phyloP scores from a whole-genome alignment of 1,284 basidiomycete genomes.

The Rhodofomes roseus region DNA sequence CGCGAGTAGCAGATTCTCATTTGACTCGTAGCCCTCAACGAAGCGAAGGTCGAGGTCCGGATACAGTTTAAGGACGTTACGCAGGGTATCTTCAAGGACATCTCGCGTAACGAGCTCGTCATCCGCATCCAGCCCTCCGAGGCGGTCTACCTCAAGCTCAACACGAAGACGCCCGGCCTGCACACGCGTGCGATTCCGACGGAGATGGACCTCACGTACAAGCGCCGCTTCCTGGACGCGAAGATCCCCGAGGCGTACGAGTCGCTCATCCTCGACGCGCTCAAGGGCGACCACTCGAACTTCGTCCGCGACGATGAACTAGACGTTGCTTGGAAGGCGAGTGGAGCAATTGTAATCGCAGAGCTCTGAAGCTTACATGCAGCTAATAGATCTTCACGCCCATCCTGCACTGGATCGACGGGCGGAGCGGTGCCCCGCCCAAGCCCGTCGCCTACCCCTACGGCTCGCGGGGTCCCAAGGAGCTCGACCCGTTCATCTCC shows the following conservation, averaged over 20 bases:
- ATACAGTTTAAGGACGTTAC: constrained; percentile 97
- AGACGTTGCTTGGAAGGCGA: constrained; percentile 92
- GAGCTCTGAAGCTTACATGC: neutral
- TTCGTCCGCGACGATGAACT: constrained; percentile 96
- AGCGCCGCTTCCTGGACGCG: constrained; percentile 84
- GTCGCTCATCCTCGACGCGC: constrained; percentile 84
- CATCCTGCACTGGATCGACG: constrained; percentile 93
- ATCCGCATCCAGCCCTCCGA: constrained; percentile 94
- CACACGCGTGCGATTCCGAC: constrained; percentile 86
- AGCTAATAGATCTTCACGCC: constrained; percentile 83
- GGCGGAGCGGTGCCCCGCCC: constrained; percentile 57
- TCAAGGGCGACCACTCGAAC: constrained; percentile 87
- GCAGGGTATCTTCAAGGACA: constrained; percentile 92
- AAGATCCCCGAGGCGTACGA: constrained; percentile 96
- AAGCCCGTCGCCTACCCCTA: constrained; percentile 82
- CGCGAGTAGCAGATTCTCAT: neutral
- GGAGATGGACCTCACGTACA: constrained; percentile 97
- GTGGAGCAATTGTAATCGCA: constrained; percentile 13
- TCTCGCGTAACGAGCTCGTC: constrained; percentile 92
- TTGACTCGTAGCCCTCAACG: constrained; percentile 75
- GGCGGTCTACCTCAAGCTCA: constrained; percentile 93
- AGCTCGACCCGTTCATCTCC: constrained; percentile 72
- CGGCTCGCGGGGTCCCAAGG: constrained; percentile 89
- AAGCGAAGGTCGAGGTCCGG: constrained; percentile 95
- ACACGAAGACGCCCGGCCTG: constrained; percentile 90